phyloP scores from a whole-genome alignment of 805 yeast species.

The Naumovozyma castellii region DNA sequence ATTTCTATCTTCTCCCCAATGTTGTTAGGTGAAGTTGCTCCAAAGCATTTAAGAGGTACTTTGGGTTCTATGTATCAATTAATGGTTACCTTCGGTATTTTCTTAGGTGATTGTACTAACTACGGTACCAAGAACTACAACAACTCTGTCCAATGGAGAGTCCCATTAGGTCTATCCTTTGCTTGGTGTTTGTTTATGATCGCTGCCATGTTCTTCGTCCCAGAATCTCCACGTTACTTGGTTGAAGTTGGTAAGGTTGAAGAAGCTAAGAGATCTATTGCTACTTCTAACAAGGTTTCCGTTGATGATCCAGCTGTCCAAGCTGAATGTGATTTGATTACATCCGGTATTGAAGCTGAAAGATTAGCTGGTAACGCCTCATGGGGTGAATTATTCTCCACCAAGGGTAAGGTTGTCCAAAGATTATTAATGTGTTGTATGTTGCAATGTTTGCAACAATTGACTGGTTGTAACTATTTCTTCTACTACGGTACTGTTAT shows the following conservation, averaged over 20 bases:
- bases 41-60: conserved; percentile 60
- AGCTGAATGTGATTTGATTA: conserved; percentile 40
- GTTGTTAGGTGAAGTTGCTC: conserved; percentile 59
- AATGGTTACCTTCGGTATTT: conserved; percentile 61
- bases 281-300: conserved; percentile 41
- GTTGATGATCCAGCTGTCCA: conserved; percentile 39
- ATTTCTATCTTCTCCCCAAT: conserved; percentile 68
- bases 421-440: conserved; percentile 39
- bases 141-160: conserved; percentile 71
- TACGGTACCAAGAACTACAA: conserved; percentile 51
- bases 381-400: conserved; percentile 39
- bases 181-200: conserved; percentile 35
- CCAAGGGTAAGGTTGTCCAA: conserved; percentile 48
- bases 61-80: conserved; percentile 61
- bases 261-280: conserved; percentile 45
- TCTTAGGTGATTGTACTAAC: conserved; percentile 64
- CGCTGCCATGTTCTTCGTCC: conserved; percentile 40
- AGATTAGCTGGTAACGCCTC: conserved; percentile 49
- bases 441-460: conserved; percentile 51
- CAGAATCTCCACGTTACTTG: conserved; percentile 65
- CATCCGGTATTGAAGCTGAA: conserved; percentile 50
- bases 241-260: conserved; percentile 42
- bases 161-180: conserved; percentile 51
- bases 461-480: conserved; percentile 53
- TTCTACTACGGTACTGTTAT: conserved; percentile 54